Evolutionary conservation across 208 protist genomes (phyloP), one percentile per base, ranked within the genome.

Genomic region (Crithidia thermophila): DNA sequence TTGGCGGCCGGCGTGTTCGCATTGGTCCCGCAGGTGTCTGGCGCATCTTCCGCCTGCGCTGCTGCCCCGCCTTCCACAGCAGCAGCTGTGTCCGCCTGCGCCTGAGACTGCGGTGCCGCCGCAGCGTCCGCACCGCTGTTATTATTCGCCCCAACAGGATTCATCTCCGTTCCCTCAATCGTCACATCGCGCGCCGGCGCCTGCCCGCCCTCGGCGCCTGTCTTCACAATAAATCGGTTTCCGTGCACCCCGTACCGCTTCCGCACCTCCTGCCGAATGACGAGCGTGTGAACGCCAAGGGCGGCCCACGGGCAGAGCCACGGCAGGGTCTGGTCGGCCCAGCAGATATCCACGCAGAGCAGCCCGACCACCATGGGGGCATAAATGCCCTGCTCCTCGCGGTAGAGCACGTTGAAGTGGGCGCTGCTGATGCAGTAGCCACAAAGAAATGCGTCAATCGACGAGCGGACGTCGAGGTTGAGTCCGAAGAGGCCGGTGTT

Each of bases 341-440:
- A 67, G 49, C 33, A 80, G 31, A 65, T 18, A 39, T 80, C 74
- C 6, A 45, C 27, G 39, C 67, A 69, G 20, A 52, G 33, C 6
- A 80, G 46, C 0, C 55, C 63, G 28, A 33, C 36, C 42, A 61
- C 63, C 33, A 80, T 51, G 1, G 74, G 74, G 16, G n/a, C 28
- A 43, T 67, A 70, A 16, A 71, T 31, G 16, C 60, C 60, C 18
- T 47, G 37, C 31, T 52, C 31, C 8, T 68, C 55, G 13, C 72
- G 66, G 43, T 67, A 72, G 8, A 80, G 3, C 7, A 51, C 27
- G 23, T 73, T 68, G 45, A 75, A 80, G 33, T 80, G 67, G 9
- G 67, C 46, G 45, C 65, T 72, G 50, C 52, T 75, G 46, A 70
- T 64, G 58, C 61, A 75, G 49, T 67, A 67, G 13, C 33, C 31